Percentiles rank a stretch among this genome's conserved stretches.
These are phyloP conservation scores for Trichophyton benhamiae DNA, from an alignment of 2,329 filamentous ascomycete genomes.

Conservation along the genomic window DNA sequence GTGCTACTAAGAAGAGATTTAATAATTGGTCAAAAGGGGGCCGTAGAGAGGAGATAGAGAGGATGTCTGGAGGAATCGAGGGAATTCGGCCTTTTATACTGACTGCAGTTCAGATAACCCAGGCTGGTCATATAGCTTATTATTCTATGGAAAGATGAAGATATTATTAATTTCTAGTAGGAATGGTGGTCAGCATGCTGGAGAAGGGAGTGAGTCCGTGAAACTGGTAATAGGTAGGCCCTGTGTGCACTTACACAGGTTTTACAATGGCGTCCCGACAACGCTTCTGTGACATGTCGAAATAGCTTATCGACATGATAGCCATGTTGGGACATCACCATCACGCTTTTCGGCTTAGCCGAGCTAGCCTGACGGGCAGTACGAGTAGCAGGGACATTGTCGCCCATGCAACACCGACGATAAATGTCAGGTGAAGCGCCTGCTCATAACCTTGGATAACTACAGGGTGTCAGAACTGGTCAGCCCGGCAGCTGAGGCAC, in stretches of 20 bases:
- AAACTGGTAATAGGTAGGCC: neutral
- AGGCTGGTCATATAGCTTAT: neutral
- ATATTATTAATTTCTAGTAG: neutral
- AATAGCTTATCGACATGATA: neutral
- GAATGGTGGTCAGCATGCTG: neutral
- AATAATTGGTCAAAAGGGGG: neutral
- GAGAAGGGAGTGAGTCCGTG: neutral
- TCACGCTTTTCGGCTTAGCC: constrained; percentile 5
- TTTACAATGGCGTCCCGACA: neutral
- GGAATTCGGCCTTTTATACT: too few relatives aligned
- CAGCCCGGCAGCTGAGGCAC: constrained; percentile 9
- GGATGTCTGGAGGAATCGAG: too few relatives aligned
- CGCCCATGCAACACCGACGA: constrained; percentile 27
- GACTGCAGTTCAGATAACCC: neutral
- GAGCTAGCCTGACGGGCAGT: constrained; percentile 23
- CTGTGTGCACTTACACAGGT: neutral
- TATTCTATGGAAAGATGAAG: neutral
- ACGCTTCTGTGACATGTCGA: neutral
- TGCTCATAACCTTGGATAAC: constrained; percentile 28
- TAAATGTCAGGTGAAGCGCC: constrained; percentile 27
- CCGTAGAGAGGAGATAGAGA: too few relatives aligned
- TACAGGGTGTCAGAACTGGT: constrained; percentile 12
- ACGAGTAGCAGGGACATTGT: constrained; percentile 24
- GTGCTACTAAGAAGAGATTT: neutral
- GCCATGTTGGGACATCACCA: neutral